Percentiles rank a stretch among this genome's conserved stretches.
phyloP scores from a whole-genome alignment of 192 early-diverging fungal species.

The Entomortierella parvispora region DNA sequence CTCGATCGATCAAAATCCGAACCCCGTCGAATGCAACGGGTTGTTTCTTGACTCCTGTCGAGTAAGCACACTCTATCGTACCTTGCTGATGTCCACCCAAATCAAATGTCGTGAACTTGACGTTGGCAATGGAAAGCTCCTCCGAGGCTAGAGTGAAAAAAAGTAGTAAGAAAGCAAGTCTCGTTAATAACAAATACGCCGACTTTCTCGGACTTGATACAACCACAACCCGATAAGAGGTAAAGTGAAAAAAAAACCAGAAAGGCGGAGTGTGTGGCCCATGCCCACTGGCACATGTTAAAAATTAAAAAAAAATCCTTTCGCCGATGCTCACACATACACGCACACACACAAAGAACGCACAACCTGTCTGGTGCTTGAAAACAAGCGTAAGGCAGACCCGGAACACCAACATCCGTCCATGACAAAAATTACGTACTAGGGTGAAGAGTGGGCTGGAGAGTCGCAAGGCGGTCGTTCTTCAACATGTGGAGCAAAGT shows the following conservation, averaged over 20 bases:
- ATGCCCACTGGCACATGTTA: neutral
- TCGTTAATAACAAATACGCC: slow-evolving; percentile 3
- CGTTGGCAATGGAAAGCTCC: slow-evolving; percentile 95
- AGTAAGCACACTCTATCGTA: slow-evolving; percentile 21
- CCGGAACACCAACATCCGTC: neutral
- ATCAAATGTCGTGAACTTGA: slow-evolving; percentile 97
- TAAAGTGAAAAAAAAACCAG: neutral
- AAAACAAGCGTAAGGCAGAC: neutral
- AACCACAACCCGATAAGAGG: no score
- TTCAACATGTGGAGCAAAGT: slow-evolving; percentile 98
- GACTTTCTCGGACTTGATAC: slow-evolving; percentile 2
- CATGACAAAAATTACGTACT: slow-evolving; percentile 69
- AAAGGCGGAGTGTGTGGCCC: neutral
- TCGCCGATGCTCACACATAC: no score
- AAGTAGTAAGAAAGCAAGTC: neutral
- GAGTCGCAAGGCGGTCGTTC: slow-evolving; percentile 93
- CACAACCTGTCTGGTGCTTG: neutral
- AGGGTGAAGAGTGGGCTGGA: slow-evolving; percentile 95
- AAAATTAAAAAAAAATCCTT: no score
- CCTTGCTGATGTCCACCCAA: slow-evolving; percentile 94
- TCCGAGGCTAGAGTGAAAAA: slow-evolving; percentile 76
- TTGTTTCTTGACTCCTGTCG: neutral
- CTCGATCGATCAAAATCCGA: no score
- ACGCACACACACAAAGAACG: no score
- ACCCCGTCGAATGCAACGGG: neutral